Base-by-base conservation (phyloP, 495 filamentous ascomycete genomes). In the Xanthoparmelia taractica region DNA sequence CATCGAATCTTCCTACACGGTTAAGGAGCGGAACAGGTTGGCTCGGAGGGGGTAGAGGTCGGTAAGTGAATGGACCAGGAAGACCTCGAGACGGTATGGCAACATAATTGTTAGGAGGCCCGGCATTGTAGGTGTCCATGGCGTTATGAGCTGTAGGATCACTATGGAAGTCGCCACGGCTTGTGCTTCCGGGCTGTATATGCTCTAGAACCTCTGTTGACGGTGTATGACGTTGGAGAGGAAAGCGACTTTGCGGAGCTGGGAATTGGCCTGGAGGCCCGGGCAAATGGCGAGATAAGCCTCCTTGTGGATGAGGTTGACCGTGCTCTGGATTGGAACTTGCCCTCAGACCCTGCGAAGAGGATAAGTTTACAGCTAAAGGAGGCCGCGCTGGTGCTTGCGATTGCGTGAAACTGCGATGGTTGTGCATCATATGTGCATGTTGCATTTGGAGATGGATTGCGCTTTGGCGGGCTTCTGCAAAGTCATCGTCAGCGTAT, bases 131-230 rank as follows among this genome's bases (percentile, higher is more conserved):
- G 38, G 23, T 12, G 4, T 52, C 60, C 18, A 52, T 45, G 55
- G 37, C 41, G 52, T 57, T 43, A 29, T 31, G 31, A 63, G 31
- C 12, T 33, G 29, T 33, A 7, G 60, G 52, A 45, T 57, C 37
- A 25, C 60, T 63, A 41, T 63, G 60, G 8, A 36, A 63, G 43
- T 63, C 60, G 10, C 50, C 60, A 18, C 60, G 60, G 48, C 27
- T 55, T 43, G 60, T 55, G 38, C 48, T 55, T 29, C 37, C 48
- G 8, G 60, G 60, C 8, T 27, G n/a, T 37, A 60, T 29, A 8
- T 60, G 45, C 27, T 60, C 59, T 27, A 60, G 27, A n/a, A 60
- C 17, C 31, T 60, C 59, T 52, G 59, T 60, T 11, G 59, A 45
- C 25, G 43, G n/a, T 38, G 59, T 60, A 20, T 27, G 33, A 8